These are phyloP conservation scores for Sergeia podlipaevii DNA, from an alignment of 208 protist genomes.

Conservation along the genomic window DNA sequence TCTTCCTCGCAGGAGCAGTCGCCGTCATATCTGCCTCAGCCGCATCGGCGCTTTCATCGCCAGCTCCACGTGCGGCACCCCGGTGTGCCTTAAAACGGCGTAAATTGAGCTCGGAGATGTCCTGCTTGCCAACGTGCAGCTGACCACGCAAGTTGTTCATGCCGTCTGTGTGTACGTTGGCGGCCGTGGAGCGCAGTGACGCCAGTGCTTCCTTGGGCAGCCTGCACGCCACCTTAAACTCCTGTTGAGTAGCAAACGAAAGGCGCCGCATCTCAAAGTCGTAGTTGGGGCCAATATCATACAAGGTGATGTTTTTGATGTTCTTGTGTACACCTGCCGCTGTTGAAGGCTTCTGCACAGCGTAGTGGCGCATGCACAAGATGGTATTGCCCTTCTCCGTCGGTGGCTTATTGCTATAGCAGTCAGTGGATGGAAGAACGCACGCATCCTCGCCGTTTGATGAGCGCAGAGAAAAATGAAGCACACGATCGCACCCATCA, in stretches of 20 bases:
- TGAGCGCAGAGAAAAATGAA: constrained; percentile 76
- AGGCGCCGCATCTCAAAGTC: constrained; percentile 74
- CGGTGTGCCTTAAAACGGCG: constrained; percentile 85
- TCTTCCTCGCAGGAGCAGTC: constrained; percentile 8
- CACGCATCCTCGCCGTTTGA: constrained; percentile 69
- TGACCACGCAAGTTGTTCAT: constrained; percentile 81
- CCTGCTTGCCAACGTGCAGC: constrained; percentile 81
- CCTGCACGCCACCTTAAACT: constrained; percentile 74
- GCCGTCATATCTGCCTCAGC: background rate
- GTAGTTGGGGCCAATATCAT: constrained; percentile 85
- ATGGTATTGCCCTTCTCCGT: constrained; percentile 48
- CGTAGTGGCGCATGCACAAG: constrained; percentile 84
- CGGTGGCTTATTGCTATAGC: constrained; percentile 53
- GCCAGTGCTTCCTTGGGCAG: constrained; percentile 58
- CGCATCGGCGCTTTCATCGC: background rate
- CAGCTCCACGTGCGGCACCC: background rate
- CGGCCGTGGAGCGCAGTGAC: constrained; percentile 48
- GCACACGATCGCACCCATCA: constrained; percentile 74
- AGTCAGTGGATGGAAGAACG: constrained; percentile 66
- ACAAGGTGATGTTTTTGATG: constrained; percentile 55
- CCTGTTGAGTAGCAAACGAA: constrained; percentile 65
- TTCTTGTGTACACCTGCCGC: constrained; percentile 30
- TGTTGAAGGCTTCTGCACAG: constrained; percentile 60
- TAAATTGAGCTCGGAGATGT: constrained; percentile 66
- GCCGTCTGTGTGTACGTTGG: constrained; percentile 65